phyloP scores from a whole-genome alignment of 768 basidiomycete genomes.

The Dacryopinax spathularia region DNA sequence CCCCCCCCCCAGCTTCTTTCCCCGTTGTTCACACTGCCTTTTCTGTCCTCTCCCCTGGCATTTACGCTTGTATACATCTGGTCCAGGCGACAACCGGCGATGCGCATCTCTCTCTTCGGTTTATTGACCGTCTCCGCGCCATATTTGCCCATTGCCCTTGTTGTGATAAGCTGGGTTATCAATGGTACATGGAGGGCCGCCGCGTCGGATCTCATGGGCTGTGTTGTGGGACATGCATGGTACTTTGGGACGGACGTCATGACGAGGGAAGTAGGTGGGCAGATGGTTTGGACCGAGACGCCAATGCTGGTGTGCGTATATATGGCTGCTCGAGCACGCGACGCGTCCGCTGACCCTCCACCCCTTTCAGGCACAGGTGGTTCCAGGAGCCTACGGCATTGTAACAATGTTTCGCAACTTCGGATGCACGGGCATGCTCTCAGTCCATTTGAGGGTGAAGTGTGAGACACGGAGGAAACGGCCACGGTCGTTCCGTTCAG shows the following conservation, averaged over 20 bases:
- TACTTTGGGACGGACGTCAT: slow-evolving; percentile 80
- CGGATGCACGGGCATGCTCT: too few species aligned
- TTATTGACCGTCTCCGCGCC: slow-evolving; percentile 89
- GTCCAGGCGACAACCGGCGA: slow-evolving; percentile 86
- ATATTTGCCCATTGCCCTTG: slow-evolving; percentile 83
- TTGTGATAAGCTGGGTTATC: slow-evolving; percentile 54
- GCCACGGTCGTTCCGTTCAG: too few species aligned
- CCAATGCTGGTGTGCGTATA: slow-evolving; percentile 51
- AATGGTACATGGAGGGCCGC: slow-evolving; percentile 77
- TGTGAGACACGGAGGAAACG: too few species aligned
- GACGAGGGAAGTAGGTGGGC: slow-evolving; percentile 71
- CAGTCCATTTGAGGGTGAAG: too few species aligned
- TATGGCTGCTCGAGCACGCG: too few species aligned
- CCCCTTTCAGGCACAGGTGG: background rate
- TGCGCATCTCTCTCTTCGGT: slow-evolving; percentile 92
- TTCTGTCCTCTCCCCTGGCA: slow-evolving; percentile 82
- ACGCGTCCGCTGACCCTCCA: too few species aligned
- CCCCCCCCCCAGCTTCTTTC: slow-evolving; percentile 45
- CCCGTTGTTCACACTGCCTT: slow-evolving; percentile 79
- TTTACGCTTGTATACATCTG: slow-evolving; percentile 96
- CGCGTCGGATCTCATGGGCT: slow-evolving; percentile 66
- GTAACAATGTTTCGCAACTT: too few species aligned
- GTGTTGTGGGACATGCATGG: slow-evolving; percentile 72
- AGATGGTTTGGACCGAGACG: slow-evolving; percentile 55
- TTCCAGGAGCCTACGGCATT: background rate